Base-by-base conservation (phyloP, 371 early-diverging fungal species). In the Rhizomucor miehei region DNA sequence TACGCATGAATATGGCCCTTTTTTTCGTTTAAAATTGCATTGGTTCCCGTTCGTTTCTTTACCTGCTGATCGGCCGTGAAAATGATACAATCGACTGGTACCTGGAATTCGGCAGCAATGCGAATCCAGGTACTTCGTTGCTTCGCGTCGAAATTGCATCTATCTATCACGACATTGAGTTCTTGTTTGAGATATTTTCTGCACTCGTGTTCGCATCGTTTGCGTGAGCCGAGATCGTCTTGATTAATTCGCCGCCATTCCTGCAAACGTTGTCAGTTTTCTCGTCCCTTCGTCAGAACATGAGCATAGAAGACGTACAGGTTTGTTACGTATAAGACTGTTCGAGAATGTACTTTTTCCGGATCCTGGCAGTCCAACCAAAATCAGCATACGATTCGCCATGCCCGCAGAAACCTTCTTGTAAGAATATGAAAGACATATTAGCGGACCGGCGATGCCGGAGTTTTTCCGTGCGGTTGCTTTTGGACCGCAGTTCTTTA, bases 41-140 rank as follows among this genome's bases (percentile, higher is more conserved):
- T 20, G n/a, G 16, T 38, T 41, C 39, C 44, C 21, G 17, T 21
- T 37, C 23, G 43, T 45, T 35, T 44, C 44, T 35, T 41, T 59
- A 77, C 75, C 57, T 80, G 65, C 40, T 73, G 65, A 50, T 74
- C 63, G 4, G 86, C 71, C 51, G 87, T 87, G 59, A 90, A 73
- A 48, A 88, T 81, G 53, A 90, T 80, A 17, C 85, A 86, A 61
- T 90, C 82, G 11, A 88, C 74, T n/a, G 79, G 67, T 29, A 82
- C 71, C 37, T 74, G 67, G 17, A 77, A 69, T 13, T 82, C 68
- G 24, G 70, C 56, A 19, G 89, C 90, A 44, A 89, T 62, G 17
- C 75, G 75, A 23, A 88, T 63, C 89, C 89, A 90, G 35, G 81
- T 80, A 59, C 77, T 81, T 56, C 90, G 78, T 65, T 90, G 89